Evolutionary conservation across 805 yeast species (phyloP).

Genomic region (Zygoascus bituminiphila): DNA sequence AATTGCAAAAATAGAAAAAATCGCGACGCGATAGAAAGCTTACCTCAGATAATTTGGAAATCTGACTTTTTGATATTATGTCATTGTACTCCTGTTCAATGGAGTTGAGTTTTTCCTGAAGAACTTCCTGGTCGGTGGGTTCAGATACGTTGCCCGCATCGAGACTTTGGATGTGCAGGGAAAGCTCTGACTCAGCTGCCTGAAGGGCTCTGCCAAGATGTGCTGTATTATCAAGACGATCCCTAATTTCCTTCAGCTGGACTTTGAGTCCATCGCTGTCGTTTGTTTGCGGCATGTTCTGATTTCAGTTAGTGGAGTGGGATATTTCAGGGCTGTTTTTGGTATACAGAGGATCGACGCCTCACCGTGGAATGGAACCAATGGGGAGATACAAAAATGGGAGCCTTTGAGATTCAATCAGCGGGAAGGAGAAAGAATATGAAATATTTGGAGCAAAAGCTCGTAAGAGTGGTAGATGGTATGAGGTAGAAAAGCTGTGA

Average conservation of each 20-base stretch:
- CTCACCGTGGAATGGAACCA: neutral
- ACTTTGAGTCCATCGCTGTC: neutral
- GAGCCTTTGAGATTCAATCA: too few relatives aligned
- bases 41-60: neutral
- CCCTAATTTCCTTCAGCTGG: slow-evolving; percentile 3
- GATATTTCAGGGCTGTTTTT: too few relatives aligned
- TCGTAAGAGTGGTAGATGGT: too few relatives aligned
- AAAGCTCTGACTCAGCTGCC: slow-evolving; percentile 3
- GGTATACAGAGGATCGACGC: neutral
- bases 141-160: neutral
- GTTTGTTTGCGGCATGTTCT: neutral
- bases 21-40: neutral
- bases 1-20: too few relatives aligned
- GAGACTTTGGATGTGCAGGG: neutral
- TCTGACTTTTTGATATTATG: neutral
- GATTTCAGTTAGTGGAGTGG: neutral
- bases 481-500: too few relatives aligned
- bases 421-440: too few relatives aligned
- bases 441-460: too few relatives aligned
- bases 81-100: slow-evolving; percentile 4
- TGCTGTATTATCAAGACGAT: slow-evolving; percentile 2
- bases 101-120: neutral
- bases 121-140: neutral
- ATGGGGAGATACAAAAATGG: neutral
- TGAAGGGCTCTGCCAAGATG: slow-evolving; percentile 1